Evolutionary conservation across 2,329 filamentous ascomycete species (phyloP), one percentile per base, ranked within the genome.

Genomic region (Parasarocladium wereldwijsianum): DNA sequence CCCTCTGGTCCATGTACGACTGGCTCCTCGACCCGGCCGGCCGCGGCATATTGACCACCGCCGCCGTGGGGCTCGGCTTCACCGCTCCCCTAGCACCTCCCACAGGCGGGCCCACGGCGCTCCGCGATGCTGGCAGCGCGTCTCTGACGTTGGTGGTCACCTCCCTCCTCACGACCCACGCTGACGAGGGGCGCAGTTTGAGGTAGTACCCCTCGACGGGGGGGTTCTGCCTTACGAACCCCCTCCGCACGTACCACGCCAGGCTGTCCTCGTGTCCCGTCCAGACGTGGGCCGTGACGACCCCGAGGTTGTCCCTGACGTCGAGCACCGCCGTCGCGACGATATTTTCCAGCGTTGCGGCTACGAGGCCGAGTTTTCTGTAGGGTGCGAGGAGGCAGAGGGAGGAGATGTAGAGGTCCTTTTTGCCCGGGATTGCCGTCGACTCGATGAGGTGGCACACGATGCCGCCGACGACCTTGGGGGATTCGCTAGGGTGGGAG

Each of bases 271-370:
- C 60, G 45, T 76, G 77, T 35, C 71, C 62, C 8, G 72, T 73
- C 74, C 74, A 79, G 11, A 78, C 74, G 46, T 79, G 74, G 4
- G 74, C 74, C 38, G 70, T 76, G 11, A 75, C 54, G 24, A 57
- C 41, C 20, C 40, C 41, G 19, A 62, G 57, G 30, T 58, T 43
- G 37, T 58, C 47, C 11, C 38, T 49, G 4, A 51, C 52, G 8
- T 50, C 48, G 9, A 42, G 38, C 7, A 44, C 42, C 9, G 50
- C 52, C 8, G 55, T 52, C 14, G 52, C 50, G 32, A 66, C 40
- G 26, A 72, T 56, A 37, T 65, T 57, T 26, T 70, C 61, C 11
- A 79, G 51, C 0, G 70, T 60, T 15, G 66, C 62, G n/a, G 59
- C 55, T 9, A 66, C 67, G 9, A 78, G 58, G 0, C 74, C 74